Evolutionary conservation across 768 basidiomycete genomes (phyloP).

Genomic region (Naganishia vishniacii): DNA sequence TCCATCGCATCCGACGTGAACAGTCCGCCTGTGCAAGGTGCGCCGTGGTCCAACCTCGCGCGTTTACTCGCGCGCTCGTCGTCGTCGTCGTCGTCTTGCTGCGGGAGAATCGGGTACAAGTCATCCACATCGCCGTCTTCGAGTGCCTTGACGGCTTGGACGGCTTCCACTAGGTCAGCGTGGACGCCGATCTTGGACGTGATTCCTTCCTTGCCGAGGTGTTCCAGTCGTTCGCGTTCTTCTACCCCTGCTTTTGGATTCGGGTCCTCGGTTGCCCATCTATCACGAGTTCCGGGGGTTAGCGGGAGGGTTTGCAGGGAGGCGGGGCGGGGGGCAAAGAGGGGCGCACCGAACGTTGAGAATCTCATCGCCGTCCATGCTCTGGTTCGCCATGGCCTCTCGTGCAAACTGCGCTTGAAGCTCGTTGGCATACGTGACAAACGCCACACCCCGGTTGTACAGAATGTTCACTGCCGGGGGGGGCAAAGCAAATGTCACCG

Average conservation of each 20-base stretch:
- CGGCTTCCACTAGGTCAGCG: constrained; percentile 78
- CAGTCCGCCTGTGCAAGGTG: constrained; percentile 57
- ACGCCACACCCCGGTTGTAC: constrained; percentile 90
- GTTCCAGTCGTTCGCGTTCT: constrained; percentile 76
- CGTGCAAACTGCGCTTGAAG: constrained; percentile 89
- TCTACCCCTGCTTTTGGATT: constrained; percentile 83
- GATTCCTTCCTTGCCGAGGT: constrained; percentile 80
- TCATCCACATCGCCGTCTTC: constrained; percentile 64
- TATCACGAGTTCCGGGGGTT: constrained; percentile 33
- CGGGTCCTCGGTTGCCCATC: constrained; percentile 97
- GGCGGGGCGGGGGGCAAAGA: neutral
- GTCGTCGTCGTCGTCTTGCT: constrained; percentile 50
- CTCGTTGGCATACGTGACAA: constrained; percentile 89
- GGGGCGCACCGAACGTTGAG: constrained; percentile 71
- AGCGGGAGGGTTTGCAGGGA: neutral
- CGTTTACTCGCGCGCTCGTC: constrained; percentile 34
- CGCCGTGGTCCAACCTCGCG: constrained; percentile 23
- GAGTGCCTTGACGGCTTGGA: constrained; percentile 74
- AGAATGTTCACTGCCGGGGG: constrained; percentile 67
- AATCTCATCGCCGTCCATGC: constrained; percentile 92
- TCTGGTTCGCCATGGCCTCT: constrained; percentile 98
- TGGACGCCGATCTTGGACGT: constrained; percentile 63
- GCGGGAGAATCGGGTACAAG: constrained; percentile 49
- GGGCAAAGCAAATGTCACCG: neutral
- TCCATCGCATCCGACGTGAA: constrained; percentile 80